Evolutionary conservation across 2,329 filamentous ascomycete genomes (phyloP).

Genomic region (Diplodia corticola): DNA sequence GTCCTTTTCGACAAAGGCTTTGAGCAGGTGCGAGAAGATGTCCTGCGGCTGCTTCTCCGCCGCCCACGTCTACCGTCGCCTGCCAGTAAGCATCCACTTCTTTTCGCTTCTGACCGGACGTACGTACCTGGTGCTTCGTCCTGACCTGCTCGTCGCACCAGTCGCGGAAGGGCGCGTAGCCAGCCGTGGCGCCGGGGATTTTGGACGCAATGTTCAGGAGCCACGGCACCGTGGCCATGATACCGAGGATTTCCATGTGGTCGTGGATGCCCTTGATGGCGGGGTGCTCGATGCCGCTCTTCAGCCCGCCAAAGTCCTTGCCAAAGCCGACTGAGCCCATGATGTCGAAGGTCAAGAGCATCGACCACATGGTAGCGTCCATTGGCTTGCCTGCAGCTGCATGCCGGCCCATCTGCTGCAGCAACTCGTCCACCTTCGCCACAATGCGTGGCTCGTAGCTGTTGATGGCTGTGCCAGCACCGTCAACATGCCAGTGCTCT

Average conservation of each 20-base stretch:
- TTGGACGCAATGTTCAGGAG: conserved; percentile 33
- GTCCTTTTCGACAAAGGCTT: conserved; percentile 41
- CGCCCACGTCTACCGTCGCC: conserved; percentile 27
- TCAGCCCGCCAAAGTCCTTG: conserved; percentile 43
- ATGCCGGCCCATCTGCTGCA: conserved; percentile 31
- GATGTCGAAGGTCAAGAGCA: conserved; percentile 51
- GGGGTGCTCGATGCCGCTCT: conserved; percentile 29
- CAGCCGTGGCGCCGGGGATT: conserved; percentile 35
- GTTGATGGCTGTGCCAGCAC: conserved; percentile 31
- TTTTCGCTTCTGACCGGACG: too few relatives aligned
- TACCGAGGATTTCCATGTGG: conserved; percentile 37
- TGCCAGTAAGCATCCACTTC: background rate
- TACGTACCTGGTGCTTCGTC: conserved; percentile 34
- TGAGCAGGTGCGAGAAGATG: conserved; percentile 44
- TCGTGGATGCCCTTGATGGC: conserved; percentile 40
- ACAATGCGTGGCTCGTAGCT: conserved; percentile 40
- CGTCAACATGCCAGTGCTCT: too few relatives aligned
- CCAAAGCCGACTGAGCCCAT: conserved; percentile 51
- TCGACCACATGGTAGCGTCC: conserved; percentile 36
- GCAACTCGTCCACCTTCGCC: conserved; percentile 31
- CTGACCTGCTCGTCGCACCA: conserved; percentile 34
- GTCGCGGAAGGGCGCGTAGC: conserved; percentile 34
- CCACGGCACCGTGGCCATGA: conserved; percentile 41
- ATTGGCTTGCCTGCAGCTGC: conserved; percentile 25
- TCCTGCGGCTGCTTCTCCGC: conserved; percentile 36